These are phyloP conservation scores for Raffaelea deltoideospora DNA, from an alignment of 2,329 filamentous ascomycete species.

Conservation along the genomic window DNA sequence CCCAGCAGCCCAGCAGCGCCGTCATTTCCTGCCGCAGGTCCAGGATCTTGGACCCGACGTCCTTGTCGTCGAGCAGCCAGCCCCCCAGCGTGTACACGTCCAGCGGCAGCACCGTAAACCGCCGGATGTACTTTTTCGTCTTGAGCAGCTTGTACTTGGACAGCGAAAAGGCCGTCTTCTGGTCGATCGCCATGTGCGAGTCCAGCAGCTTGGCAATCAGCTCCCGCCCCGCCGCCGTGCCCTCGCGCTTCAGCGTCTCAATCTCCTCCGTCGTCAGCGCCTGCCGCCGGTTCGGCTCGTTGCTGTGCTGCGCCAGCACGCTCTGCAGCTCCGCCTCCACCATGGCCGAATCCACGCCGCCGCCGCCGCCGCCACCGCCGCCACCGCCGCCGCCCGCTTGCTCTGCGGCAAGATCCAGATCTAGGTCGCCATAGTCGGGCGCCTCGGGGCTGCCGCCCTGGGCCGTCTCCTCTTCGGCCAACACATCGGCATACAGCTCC, in stretches of 20 bases:
- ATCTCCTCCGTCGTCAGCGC: slow-evolving; percentile 40
- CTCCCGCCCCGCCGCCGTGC: slow-evolving; percentile 67
- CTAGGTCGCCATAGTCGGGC: slow-evolving; percentile 30
- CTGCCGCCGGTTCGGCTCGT: slow-evolving; percentile 38
- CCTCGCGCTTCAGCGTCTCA: slow-evolving; percentile 58
- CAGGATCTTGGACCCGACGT: slow-evolving; percentile 57
- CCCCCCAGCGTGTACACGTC: slow-evolving; percentile 63
- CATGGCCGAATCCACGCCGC: slow-evolving; percentile 29
- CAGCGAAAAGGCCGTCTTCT: slow-evolving; percentile 86
- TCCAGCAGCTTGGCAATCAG: slow-evolving; percentile 86
- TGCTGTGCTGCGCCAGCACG: slow-evolving; percentile 38
- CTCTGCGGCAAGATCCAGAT: slow-evolving; percentile 13
- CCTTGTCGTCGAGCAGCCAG: slow-evolving; percentile 67
- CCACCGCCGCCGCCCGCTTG: neutral
- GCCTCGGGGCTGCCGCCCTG: slow-evolving; percentile 17
- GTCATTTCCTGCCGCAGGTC: slow-evolving; percentile 77
- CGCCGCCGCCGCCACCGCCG: slow-evolving; percentile 5
- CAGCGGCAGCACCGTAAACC: slow-evolving; percentile 73
- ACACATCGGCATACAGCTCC: slow-evolving; percentile 71
- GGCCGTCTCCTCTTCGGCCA: slow-evolving; percentile 26
- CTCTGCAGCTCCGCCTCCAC: slow-evolving; percentile 30
- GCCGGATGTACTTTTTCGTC: slow-evolving; percentile 79
- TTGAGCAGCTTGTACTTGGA: slow-evolving; percentile 95
- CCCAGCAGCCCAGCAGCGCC: slow-evolving; percentile 73
- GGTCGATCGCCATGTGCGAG: slow-evolving; percentile 76